Conservation (phyloP, 371 early-diverging fungal genomes). For the Smittium culicis region DNA sequence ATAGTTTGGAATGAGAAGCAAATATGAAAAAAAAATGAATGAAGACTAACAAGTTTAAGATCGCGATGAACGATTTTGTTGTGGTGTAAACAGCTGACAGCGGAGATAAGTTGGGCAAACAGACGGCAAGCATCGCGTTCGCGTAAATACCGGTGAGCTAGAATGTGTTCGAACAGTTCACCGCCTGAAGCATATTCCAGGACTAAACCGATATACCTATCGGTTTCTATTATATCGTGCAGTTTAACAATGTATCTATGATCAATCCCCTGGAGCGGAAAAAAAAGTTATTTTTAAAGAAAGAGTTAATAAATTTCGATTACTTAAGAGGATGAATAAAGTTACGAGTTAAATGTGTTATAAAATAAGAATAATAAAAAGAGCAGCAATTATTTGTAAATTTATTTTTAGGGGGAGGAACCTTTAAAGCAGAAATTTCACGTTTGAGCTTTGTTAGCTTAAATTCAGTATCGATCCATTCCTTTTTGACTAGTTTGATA, state of each 20-base stretch:
- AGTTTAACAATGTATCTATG: conserved; percentile 88
- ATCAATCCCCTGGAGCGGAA: conserved; percentile 46
- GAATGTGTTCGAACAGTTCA: conserved; percentile 92
- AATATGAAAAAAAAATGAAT: background rate
- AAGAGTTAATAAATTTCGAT: background rate
- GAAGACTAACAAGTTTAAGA: conserved; percentile 68
- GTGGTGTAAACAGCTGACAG: conserved; percentile 74
- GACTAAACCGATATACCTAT: conserved; percentile 86
- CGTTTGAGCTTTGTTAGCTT: conserved; percentile 66
- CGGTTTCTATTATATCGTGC: conserved; percentile 91
- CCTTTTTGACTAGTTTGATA: conserved; percentile 66
- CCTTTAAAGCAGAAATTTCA: conserved; percentile 66
- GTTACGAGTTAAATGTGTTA: too few species aligned
- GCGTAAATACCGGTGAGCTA: conserved; percentile 80
- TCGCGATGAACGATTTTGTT: conserved; percentile 91
- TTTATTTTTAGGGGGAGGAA: conserved; percentile 34
- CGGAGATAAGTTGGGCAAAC: conserved; percentile 87
- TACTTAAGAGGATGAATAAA: too few species aligned
- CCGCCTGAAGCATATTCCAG: conserved; percentile 92
- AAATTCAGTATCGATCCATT: conserved; percentile 60
- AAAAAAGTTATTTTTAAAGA: conserved; percentile 1
- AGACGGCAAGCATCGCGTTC: conserved; percentile 80
- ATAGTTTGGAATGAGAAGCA: conserved; percentile 17
- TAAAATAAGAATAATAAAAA: conserved; percentile 13
- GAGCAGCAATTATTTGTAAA: too few species aligned